phyloP scores from a whole-genome alignment of 768 basidiomycete species.

The Pleurotus cornucopiae region DNA sequence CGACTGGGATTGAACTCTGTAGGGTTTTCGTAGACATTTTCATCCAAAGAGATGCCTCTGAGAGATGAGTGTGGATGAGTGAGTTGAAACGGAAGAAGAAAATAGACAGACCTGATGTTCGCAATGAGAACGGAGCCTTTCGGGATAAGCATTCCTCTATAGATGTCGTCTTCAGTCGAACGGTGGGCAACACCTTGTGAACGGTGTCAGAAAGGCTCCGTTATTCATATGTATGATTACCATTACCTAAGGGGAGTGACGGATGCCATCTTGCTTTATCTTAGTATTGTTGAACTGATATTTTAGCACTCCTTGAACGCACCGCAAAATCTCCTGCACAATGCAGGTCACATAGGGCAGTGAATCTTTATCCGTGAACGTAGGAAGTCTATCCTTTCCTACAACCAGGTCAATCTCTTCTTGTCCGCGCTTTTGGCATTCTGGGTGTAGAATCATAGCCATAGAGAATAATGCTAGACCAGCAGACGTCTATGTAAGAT shows the following conservation, averaged over 20 bases:
- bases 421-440: constrained; percentile 19
- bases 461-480: constrained; percentile 19
- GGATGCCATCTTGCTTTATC: constrained; percentile 13
- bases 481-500: constrained; percentile 18
- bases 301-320: not conserved
- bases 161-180: constrained; percentile 22
- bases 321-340: constrained; percentile 16
- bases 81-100: too few species aligned
- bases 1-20: too few species aligned
- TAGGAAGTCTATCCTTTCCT: constrained; percentile 20
- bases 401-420: constrained; percentile 23
- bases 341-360: constrained; percentile 24
- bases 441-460: constrained; percentile 17
- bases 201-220: constrained; percentile 9
- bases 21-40: too few species aligned
- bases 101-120: constrained; percentile 16
- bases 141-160: constrained; percentile 33
- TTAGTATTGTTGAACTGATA: not conserved
- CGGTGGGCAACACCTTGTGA: constrained; percentile 20
- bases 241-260: constrained; percentile 17
- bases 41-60: constrained; percentile 19
- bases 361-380: constrained; percentile 16
- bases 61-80: too few species aligned
- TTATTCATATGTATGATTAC: constrained; percentile 13
- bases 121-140: constrained; percentile 25